Conservation (phyloP, 331 rosid genomes). For the Cucumis variabilis region DNA sequence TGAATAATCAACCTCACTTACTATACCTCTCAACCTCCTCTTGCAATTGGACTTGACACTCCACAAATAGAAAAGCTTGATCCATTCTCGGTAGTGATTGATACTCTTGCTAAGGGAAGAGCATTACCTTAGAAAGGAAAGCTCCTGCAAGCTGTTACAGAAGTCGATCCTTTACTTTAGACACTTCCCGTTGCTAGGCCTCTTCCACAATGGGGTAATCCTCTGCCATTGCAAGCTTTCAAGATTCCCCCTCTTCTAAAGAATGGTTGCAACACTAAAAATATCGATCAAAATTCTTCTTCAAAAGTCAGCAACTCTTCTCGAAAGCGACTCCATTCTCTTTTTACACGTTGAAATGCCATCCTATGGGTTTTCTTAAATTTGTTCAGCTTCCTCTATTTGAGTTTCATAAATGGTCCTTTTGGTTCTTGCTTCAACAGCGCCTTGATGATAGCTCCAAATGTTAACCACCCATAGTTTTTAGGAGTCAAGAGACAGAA, state of each 20-base stretch:
- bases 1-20: too few relatives aligned
- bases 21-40: neutral
- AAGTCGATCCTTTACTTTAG: slow-evolving; percentile 82
- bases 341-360: slow-evolving; percentile 32
- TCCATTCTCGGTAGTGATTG: slow-evolving; percentile 50
- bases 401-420: slow-evolving; percentile 53
- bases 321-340: slow-evolving; percentile 33
- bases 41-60: neutral
- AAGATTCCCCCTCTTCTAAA: slow-evolving; percentile 64
- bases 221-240: slow-evolving; percentile 68
- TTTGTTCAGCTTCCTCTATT: slow-evolving; percentile 61
- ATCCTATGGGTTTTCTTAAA: slow-evolving; percentile 42
- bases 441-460: slow-evolving; percentile 23
- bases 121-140: slow-evolving; percentile 74
- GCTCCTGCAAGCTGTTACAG: slow-evolving; percentile 69
- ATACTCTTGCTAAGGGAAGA: slow-evolving; percentile 50
- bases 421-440: slow-evolving; percentile 43
- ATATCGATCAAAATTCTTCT: slow-evolving; percentile 33
- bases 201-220: slow-evolving; percentile 86
- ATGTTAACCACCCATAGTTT: slow-evolving; percentile 39
- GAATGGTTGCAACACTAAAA: slow-evolving; percentile 42
- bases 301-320: slow-evolving; percentile 7
- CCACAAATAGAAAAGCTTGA: slow-evolving; percentile 41
- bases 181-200: slow-evolving; percentile 75
- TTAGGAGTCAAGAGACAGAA: slow-evolving; percentile 63